Evolutionary conservation across 192 early-diverging fungal species (phyloP).

Genomic region (Coemansia sp.): DNA sequence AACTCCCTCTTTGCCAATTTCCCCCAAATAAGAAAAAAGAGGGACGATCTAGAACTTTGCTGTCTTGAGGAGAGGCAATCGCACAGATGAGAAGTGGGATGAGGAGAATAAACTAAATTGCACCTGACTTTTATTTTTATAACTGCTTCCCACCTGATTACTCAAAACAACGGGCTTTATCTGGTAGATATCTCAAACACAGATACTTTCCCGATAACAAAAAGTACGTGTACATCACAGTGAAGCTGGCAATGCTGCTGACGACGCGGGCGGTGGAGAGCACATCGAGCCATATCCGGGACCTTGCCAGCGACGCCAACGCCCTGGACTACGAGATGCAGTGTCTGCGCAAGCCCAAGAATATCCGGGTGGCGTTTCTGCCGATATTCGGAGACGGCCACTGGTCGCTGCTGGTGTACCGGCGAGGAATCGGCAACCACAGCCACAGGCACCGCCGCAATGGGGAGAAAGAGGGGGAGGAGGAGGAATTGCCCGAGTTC

Average conservation of each 20-base stretch:
- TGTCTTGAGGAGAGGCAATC: too few species aligned
- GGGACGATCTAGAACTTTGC: too few species aligned
- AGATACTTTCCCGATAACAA: conserved; percentile 46
- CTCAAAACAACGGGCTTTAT: too few species aligned
- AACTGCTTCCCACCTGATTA: not conserved
- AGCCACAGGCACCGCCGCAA: conserved; percentile 12
- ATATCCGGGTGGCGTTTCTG: conserved; percentile 43
- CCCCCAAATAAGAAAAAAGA: too few species aligned
- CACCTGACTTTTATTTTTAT: not conserved
- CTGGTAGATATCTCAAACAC: conserved; percentile 38
- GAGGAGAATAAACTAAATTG: too few species aligned
- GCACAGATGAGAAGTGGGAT: not conserved
- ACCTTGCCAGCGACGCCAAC: conserved; percentile 43
- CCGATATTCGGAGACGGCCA: conserved; percentile 54
- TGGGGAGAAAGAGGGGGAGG: too few species aligned
- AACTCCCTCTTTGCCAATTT: too few species aligned
- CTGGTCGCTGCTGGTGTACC: conserved; percentile 51
- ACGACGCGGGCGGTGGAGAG: conserved; percentile 45
- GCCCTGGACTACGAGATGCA: conserved; percentile 39
- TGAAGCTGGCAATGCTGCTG: conserved; percentile 40
- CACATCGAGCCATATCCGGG: conserved; percentile 22
- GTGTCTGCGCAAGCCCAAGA: conserved; percentile 30
- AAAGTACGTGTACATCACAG: conserved; percentile 47
- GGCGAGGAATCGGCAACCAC: not conserved
- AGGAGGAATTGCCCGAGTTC: conserved; percentile 34